Percentiles rank a stretch among this genome's conserved stretches.
phyloP scores from a whole-genome alignment of 352 stramenopile genomes.

The Phytophthora lateralis region DNA sequence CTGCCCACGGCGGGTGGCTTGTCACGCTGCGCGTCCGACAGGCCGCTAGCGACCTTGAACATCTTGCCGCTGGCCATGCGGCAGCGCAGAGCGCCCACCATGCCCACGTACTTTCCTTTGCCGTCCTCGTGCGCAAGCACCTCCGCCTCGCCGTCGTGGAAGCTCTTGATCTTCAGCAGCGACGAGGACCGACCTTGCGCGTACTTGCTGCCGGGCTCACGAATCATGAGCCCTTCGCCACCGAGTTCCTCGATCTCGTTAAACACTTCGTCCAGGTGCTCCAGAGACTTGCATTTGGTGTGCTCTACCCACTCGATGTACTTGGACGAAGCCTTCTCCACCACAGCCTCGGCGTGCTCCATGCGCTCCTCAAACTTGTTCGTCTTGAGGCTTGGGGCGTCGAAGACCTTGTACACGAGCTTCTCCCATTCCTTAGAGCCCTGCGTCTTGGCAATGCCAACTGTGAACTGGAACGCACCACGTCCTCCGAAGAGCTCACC shows the following conservation, averaged over 20 bases:
- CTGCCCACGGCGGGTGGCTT: constrained; percentile 52
- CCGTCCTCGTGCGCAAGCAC: constrained; percentile 71
- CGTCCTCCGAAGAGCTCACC: constrained; percentile 75
- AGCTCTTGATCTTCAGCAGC: constrained; percentile 82
- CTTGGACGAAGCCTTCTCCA: constrained; percentile 34
- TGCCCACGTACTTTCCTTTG: constrained; percentile 70
- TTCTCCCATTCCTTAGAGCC: constrained; percentile 57
- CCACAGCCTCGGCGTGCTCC: constrained; percentile 32
- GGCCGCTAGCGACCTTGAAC: constrained; percentile 74
- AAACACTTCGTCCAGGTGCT: constrained; percentile 60
- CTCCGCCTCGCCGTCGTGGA: constrained; percentile 70
- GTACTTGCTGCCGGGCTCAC: constrained; percentile 63
- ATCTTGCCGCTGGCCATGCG: constrained; percentile 68
- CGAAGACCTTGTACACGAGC: constrained; percentile 77
- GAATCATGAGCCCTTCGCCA: constrained; percentile 77
- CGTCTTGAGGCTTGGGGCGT: constrained; percentile 49
- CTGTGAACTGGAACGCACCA: constrained; percentile 65
- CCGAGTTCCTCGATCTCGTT: constrained; percentile 60
- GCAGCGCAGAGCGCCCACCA: constrained; percentile 62
- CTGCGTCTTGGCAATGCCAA: constrained; percentile 68
- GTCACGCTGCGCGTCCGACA: constrained; percentile 62
- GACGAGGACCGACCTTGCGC: constrained; percentile 49
- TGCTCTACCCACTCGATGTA: constrained; percentile 71
- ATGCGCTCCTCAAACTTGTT: constrained; percentile 71
- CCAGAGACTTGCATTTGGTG: constrained; percentile 53